These are phyloP conservation scores for Apophysomyces ossiformis DNA, from an alignment of 371 early-diverging fungal species.

Conservation along the genomic window DNA sequence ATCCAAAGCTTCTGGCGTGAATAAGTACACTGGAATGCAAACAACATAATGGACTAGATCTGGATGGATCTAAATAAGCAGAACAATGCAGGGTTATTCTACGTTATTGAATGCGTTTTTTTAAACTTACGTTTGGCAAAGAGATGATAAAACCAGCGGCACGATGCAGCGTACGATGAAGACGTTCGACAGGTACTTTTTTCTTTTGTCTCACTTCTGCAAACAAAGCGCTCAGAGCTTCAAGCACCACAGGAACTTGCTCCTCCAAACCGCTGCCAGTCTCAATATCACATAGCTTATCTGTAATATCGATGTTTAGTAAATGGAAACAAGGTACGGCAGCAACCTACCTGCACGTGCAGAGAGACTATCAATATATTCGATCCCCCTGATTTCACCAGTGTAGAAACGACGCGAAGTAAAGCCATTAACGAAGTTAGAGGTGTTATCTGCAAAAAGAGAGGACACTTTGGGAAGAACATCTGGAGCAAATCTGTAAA, in stretches of 20 bases:
- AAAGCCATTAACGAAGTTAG: slow-evolving; percentile 65
- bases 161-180: slow-evolving; percentile 55
- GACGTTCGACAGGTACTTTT: slow-evolving; percentile 49
- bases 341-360: slow-evolving; percentile 16
- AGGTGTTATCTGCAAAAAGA: slow-evolving; percentile 57
- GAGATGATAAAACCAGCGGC: slow-evolving; percentile 47
- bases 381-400: slow-evolving; percentile 67
- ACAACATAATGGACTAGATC: slow-evolving; percentile 82
- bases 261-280: slow-evolving; percentile 25
- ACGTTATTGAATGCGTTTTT: background rate
- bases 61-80: slow-evolving; percentile 51
- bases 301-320: background rate
- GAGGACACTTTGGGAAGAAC: slow-evolving; percentile 52
- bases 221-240: slow-evolving; percentile 36
- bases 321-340: background rate
- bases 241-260: slow-evolving; percentile 48
- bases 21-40: slow-evolving; percentile 86
- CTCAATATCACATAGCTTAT: slow-evolving; percentile 17
- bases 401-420: slow-evolving; percentile 58
- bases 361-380: slow-evolving; percentile 30
- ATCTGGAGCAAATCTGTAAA: slow-evolving; percentile 17
- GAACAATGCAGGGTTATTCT: background rate
- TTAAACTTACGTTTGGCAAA: slow-evolving; percentile 13
- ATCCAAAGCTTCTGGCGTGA: slow-evolving; percentile 79
- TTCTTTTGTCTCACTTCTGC: slow-evolving; percentile 50